phyloP scores from a whole-genome alignment of 1,284 basidiomycete species.

The Tilletia setariae region DNA sequence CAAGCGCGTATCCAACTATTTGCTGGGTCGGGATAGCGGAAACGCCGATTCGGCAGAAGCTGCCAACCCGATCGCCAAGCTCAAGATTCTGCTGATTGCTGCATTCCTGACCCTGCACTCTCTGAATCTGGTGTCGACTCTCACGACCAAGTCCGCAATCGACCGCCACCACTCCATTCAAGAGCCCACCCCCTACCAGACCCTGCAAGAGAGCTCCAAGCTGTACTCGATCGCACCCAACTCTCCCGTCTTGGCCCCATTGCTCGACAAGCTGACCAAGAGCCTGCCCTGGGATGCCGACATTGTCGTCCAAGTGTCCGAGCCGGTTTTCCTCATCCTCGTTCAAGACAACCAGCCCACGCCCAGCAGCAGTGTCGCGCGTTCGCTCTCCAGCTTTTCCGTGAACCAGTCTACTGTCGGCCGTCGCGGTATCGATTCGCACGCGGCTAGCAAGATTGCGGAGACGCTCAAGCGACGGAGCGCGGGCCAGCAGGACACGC shows the following conservation, averaged over 20 bases:
- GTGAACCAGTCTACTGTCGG: constrained; percentile 8
- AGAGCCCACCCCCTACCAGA: constrained; percentile 49
- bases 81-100: constrained; percentile 82
- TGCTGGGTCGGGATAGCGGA: constrained; percentile 51
- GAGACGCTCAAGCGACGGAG: constrained; percentile 8
- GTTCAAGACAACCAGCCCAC: constrained; percentile 58
- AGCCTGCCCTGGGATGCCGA: constrained; percentile 32
- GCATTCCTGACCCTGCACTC: constrained; percentile 45
- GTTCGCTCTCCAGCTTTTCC: background rate
- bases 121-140: constrained; percentile 87
- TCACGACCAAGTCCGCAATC: constrained; percentile 70
- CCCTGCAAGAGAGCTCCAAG: constrained; percentile 29
- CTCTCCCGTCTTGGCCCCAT: constrained; percentile 34
- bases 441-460: constrained; percentile 12
- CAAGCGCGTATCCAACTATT: constrained; percentile 33
- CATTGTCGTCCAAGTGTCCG: constrained; percentile 44
- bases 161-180: constrained; percentile 59
- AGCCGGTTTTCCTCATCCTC: constrained; percentile 66
- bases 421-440: constrained; percentile 6
- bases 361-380: constrained; percentile 13
- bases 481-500: constrained; percentile 8
- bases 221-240: constrained; percentile 29
- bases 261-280: constrained; percentile 38
- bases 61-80: constrained; percentile 72
- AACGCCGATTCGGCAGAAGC: background rate